Percentiles rank a stretch among this genome's conserved stretches.
Conservation (phyloP, 352 stramenopile species). For the Phytophthora podocarpi region DNA sequence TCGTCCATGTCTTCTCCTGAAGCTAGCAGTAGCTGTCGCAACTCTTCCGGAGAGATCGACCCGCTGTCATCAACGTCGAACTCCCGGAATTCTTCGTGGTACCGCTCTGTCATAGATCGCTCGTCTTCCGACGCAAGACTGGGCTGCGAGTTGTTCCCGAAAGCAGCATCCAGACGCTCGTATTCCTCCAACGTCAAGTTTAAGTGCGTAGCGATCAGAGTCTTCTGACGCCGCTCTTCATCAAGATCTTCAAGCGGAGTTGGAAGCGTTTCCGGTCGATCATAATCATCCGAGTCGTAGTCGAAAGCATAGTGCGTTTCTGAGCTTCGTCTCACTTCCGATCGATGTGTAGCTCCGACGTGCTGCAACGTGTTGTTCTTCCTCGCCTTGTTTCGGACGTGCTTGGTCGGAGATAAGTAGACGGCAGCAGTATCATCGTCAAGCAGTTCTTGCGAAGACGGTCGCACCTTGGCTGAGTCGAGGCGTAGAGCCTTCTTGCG, state of each 20-base stretch:
- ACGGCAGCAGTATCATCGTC: slow-evolving; percentile 10
- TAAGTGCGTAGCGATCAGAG: slow-evolving; percentile 58
- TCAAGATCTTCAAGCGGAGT: slow-evolving; percentile 49
- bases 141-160: slow-evolving; percentile 32
- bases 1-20: slow-evolving; percentile 83
- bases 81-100: slow-evolving; percentile 64
- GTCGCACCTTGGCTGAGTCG: slow-evolving; percentile 43
- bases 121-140: slow-evolving; percentile 14
- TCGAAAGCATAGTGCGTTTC: slow-evolving; percentile 38
- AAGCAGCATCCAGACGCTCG: slow-evolving; percentile 64
- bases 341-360: slow-evolving; percentile 7
- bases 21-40: slow-evolving; percentile 56
- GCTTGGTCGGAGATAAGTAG: slow-evolving; percentile 13
- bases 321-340: slow-evolving; percentile 9
- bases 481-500: slow-evolving; percentile 58
- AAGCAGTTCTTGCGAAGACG: slow-evolving; percentile 23
- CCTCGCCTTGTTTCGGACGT: slow-evolving; percentile 15
- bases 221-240: slow-evolving; percentile 55
- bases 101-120: slow-evolving; percentile 48
- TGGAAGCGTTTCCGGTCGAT: not conserved
- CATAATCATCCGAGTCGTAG: slow-evolving; percentile 39
- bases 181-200: slow-evolving; percentile 75
- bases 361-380: slow-evolving; percentile 12
- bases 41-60: slow-evolving; percentile 72
- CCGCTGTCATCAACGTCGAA: slow-evolving; percentile 84